Evolutionary conservation across 2,329 filamentous ascomycete species (phyloP).

Genomic region (Clonostachys rosea): DNA sequence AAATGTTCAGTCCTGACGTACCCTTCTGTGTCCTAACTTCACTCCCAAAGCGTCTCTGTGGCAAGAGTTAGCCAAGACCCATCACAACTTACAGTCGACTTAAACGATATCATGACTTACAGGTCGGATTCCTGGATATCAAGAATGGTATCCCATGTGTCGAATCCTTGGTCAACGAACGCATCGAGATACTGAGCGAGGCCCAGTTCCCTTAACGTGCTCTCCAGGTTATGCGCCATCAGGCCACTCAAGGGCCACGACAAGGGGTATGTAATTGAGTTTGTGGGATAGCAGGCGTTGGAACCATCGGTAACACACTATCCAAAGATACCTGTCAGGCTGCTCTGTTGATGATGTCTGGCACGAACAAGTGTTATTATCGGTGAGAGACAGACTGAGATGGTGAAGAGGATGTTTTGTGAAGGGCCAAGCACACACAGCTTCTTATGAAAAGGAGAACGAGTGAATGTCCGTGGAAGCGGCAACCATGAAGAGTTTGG

Average conservation of each 20-base stretch:
- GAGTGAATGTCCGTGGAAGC: no score
- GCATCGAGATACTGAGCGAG: conserved; percentile 70
- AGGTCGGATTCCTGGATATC: conserved; percentile 83
- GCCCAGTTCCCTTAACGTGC: conserved; percentile 70
- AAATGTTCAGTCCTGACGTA: conserved; percentile 32
- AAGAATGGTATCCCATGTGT: conserved; percentile 77
- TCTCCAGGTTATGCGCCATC: conserved; percentile 55
- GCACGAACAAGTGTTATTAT: not conserved
- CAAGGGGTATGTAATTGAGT: not conserved
- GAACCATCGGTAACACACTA: not conserved
- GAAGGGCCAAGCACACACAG: no score
- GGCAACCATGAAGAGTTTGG: no score
- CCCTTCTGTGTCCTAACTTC: conserved; percentile 76
- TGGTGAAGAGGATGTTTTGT: not conserved
- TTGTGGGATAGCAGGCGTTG: not conserved
- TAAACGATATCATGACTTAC: conserved; percentile 38
- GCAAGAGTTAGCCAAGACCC: conserved; percentile 9
- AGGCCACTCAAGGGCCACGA: conserved; percentile 9
- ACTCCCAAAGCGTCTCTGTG: conserved; percentile 67
- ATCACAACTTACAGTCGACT: not conserved
- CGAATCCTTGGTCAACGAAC: conserved; percentile 77
- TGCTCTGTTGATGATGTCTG: not conserved
- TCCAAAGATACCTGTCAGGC: not conserved
- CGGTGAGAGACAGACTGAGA: not conserved
- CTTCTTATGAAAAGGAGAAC: no score